Conservation (phyloP, 352 stramenopile genomes). For the Achlya hypogyna region DNA sequence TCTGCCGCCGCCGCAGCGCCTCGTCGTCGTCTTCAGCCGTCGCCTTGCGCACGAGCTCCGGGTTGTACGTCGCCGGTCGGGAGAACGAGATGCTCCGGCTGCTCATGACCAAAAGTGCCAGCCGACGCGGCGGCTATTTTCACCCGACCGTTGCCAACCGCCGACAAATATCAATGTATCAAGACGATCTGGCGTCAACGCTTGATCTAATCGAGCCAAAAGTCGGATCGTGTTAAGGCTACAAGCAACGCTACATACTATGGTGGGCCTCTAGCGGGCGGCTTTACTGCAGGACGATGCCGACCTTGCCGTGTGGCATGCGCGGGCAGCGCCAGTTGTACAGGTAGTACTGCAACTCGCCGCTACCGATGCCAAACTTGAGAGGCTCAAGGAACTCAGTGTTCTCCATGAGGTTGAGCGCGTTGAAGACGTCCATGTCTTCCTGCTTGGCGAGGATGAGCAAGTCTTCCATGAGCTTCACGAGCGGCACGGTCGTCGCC, state of each 20-base stretch:
- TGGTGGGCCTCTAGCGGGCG: background rate
- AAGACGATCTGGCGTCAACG: too few species aligned
- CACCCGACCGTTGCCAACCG: too few species aligned
- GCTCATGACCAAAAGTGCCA: background rate
- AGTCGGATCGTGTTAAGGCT: too few species aligned
- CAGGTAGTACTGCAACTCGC: conserved; percentile 66
- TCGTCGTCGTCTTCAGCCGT: conserved; percentile 35
- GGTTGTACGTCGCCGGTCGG: conserved; percentile 74
- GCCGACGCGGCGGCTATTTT: too few species aligned
- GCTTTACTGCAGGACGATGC: conserved; percentile 48
- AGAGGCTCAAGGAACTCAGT: conserved; percentile 46
- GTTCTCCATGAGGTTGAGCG: conserved; percentile 63
- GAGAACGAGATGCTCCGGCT: conserved; percentile 49
- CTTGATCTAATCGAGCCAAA: too few species aligned
- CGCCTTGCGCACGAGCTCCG: conserved; percentile 51
- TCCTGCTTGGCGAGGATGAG: conserved; percentile 55
- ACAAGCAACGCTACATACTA: too few species aligned
- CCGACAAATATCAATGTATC: too few species aligned
- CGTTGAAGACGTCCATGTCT: conserved; percentile 64
- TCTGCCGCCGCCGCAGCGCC: conserved; percentile 42
- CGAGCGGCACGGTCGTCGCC: conserved; percentile 47
- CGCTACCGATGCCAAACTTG: conserved; percentile 49
- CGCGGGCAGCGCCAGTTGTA: conserved; percentile 71
- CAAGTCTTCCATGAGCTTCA: conserved; percentile 54
- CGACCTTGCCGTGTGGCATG: conserved; percentile 40